Conservation (phyloP, 805 yeast genomes). For the Candida insectalens region DNA sequence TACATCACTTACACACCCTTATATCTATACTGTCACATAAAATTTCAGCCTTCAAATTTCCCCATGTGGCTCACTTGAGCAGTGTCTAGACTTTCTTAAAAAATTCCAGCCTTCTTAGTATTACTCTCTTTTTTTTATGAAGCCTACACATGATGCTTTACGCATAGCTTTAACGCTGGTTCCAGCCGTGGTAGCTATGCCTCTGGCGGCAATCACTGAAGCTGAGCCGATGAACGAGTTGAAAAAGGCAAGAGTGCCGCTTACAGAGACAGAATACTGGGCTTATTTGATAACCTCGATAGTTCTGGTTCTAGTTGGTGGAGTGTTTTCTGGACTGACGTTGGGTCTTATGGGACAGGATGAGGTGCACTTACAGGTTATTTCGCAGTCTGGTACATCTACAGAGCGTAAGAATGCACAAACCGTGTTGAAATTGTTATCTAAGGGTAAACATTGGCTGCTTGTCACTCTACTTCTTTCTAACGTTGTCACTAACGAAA, state of each 20-base stretch:
- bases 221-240: too few relatives aligned
- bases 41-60: too few relatives aligned
- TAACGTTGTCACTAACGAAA: conserved; percentile 89
- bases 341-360: conserved; percentile 97
- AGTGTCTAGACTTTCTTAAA: too few relatives aligned
- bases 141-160: too few relatives aligned
- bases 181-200: background rate
- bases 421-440: conserved; percentile 62
- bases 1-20: background rate
- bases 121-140: too few relatives aligned
- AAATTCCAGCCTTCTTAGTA: too few relatives aligned
- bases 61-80: too few relatives aligned
- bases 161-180: too few relatives aligned
- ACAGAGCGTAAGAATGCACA: conserved; percentile 59
- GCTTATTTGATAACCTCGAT: conserved; percentile 45
- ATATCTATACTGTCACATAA: too few relatives aligned
- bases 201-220: too few relatives aligned
- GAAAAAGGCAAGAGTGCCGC: conserved; percentile 15
- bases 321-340: conserved; percentile 92
- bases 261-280: conserved; percentile 29
- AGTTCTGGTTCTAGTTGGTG: conserved; percentile 63
- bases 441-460: conserved; percentile 92
- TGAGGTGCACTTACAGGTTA: conserved; percentile 86
- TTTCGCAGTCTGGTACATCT: conserved; percentile 75
- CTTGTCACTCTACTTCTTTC: conserved; percentile 77